Evolutionary conservation across 305 asterid species (phyloP).

Genomic region (Fraxinus albicans): DNA sequence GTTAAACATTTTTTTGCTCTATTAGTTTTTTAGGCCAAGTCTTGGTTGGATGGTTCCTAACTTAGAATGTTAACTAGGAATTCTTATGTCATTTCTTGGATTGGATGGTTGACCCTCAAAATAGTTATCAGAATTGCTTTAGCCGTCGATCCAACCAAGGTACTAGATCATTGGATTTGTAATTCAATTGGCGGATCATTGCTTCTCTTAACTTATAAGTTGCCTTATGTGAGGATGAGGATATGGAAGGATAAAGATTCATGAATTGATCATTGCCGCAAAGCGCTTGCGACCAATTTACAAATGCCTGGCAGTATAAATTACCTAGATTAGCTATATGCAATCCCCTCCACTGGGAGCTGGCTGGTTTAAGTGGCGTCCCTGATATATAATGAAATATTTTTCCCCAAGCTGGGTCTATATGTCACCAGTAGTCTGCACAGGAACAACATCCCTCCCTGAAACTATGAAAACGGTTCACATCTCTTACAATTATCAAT

Average conservation of each 20-base stretch:
- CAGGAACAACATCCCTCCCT: conserved; percentile 74
- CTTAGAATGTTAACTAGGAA: background rate
- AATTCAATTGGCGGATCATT: background rate
- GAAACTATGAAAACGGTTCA: conserved; percentile 69
- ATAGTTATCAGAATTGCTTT: background rate
- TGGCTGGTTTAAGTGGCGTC: background rate
- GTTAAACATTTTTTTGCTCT: background rate
- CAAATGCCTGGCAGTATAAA: conserved; percentile 4
- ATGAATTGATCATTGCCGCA: background rate
- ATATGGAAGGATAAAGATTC: background rate
- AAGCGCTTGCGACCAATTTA: background rate
- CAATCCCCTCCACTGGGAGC: background rate
- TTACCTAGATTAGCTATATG: background rate
- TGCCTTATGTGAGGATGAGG: background rate
- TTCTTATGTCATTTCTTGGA: background rate
- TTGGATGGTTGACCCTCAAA: background rate
- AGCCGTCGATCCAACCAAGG: background rate
- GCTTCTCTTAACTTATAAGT: background rate
- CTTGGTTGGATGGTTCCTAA: background rate
- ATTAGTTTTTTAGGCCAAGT: background rate
- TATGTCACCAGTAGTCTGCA: conserved; percentile 66
- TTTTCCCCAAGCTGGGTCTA: background rate
- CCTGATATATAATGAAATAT: background rate
- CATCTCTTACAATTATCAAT: conserved; percentile 67
- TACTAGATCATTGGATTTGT: background rate